Percentiles rank a stretch among this genome's conserved stretches.
These are phyloP conservation scores for Arachnopeziza araneosa DNA, from an alignment of 2,329 filamentous ascomycete genomes.

Conservation along the genomic window DNA sequence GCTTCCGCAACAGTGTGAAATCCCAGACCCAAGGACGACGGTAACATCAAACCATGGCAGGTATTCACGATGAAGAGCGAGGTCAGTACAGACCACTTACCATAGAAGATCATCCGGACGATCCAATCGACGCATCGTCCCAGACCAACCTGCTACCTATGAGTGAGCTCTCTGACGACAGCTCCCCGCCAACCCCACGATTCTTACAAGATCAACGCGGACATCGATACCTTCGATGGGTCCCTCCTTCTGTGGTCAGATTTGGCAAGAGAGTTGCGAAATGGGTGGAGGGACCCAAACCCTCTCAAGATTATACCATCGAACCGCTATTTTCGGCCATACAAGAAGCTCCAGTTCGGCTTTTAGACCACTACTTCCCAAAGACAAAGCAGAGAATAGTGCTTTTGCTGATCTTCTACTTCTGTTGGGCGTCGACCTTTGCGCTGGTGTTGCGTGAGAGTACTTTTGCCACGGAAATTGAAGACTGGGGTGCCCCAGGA, in stretches of 20 bases:
- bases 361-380: slow-evolving; percentile 59
- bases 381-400: slow-evolving; percentile 51
- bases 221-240: slow-evolving; percentile 46
- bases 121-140: slow-evolving; percentile 26
- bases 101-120: slow-evolving; percentile 25
- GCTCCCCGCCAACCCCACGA: slow-evolving; percentile 47
- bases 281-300: slow-evolving; percentile 53
- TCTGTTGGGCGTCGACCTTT: slow-evolving; percentile 65
- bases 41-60: slow-evolving; percentile 2
- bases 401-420: slow-evolving; percentile 54
- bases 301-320: slow-evolving; percentile 47
- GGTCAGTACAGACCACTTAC: slow-evolving; percentile 12
- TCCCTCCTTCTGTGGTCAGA: slow-evolving; percentile 51
- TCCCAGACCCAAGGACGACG: neutral
- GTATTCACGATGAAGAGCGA: slow-evolving; percentile 18
- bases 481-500: slow-evolving; percentile 60
- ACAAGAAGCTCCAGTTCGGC: slow-evolving; percentile 59
- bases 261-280: slow-evolving; percentile 36
- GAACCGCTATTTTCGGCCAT: slow-evolving; percentile 57
- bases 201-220: slow-evolving; percentile 52
- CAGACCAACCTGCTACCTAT: slow-evolving; percentile 29
- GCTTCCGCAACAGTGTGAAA: neutral
- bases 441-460: slow-evolving; percentile 62
- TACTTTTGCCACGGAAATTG: slow-evolving; percentile 53
- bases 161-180: slow-evolving; percentile 41